Evolutionary conservation across 2,329 filamentous ascomycete genomes (phyloP).

Genomic region (Cercospora sp.): DNA sequence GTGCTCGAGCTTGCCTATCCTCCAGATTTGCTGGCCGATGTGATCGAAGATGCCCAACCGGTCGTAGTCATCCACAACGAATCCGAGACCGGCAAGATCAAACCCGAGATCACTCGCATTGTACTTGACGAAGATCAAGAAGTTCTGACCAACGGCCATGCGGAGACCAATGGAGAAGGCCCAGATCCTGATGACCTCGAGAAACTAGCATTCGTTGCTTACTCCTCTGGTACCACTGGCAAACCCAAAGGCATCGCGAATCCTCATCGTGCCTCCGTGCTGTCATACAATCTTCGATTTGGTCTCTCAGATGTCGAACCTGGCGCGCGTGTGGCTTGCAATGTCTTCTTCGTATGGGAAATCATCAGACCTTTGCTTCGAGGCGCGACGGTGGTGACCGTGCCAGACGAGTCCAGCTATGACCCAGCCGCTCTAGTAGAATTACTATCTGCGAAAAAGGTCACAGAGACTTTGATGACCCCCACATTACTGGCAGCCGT

Average conservation of each 20-base stretch:
- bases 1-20: conserved; percentile 80
- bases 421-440: conserved; percentile 74
- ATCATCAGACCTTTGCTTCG: conserved; percentile 74
- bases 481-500: conserved; percentile 75
- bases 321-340: conserved; percentile 79
- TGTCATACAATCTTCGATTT: conserved; percentile 73
- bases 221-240: conserved; percentile 75
- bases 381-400: conserved; percentile 72
- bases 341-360: conserved; percentile 86
- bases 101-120: conserved; percentile 62
- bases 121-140: conserved; percentile 56
- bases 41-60: conserved; percentile 73
- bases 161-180: conserved; percentile 30
- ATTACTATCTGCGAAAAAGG: conserved; percentile 62
- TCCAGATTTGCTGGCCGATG: conserved; percentile 69
- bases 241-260: conserved; percentile 82
- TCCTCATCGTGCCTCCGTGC: conserved; percentile 65
- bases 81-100: conserved; percentile 65
- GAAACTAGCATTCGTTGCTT: conserved; percentile 75
- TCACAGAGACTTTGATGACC: conserved; percentile 82
- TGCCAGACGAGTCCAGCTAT: conserved; percentile 75
- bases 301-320: conserved; percentile 66
- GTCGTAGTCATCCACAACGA: conserved; percentile 68
- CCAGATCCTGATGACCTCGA: conserved; percentile 69
- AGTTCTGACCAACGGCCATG: conserved; percentile 38